phyloP scores from a whole-genome alignment of 2,329 filamentous ascomycete species.

The Escovopsis sp. region DNA sequence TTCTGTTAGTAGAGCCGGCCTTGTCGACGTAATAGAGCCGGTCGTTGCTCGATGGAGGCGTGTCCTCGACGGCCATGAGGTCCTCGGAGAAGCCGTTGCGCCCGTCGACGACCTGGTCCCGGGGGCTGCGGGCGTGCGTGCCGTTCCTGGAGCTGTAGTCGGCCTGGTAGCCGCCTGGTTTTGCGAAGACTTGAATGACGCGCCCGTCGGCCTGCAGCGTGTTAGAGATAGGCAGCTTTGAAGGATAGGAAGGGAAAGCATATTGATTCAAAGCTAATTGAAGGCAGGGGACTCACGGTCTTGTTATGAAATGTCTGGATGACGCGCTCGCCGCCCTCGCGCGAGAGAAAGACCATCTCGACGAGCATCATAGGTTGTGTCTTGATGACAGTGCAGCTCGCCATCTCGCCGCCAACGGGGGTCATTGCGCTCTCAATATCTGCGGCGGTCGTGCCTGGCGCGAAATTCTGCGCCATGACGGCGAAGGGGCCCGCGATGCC shows the following conservation, averaged over 20 bases:
- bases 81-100: slow-evolving; percentile 39
- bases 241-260: background rate
- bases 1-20: slow-evolving; percentile 13
- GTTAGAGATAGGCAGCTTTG: too few species aligned
- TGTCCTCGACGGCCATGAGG: slow-evolving; percentile 19
- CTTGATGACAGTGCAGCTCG: slow-evolving; percentile 52
- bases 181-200: slow-evolving; percentile 57
- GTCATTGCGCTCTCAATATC: slow-evolving; percentile 73
- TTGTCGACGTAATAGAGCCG: slow-evolving; percentile 40
- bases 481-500: slow-evolving; percentile 59
- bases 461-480: slow-evolving; percentile 69
- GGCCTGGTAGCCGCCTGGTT: slow-evolving; percentile 41
- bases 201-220: slow-evolving; percentile 51
- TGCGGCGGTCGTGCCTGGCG: slow-evolving; percentile 62
- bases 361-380: slow-evolving; percentile 57
- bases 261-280: background rate
- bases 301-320: slow-evolving; percentile 66
- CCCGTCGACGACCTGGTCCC: slow-evolving; percentile 35
- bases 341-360: slow-evolving; percentile 60
- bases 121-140: slow-evolving; percentile 8
- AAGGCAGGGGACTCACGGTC: slow-evolving; percentile 37
- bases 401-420: slow-evolving; percentile 54
- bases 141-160: slow-evolving; percentile 13
- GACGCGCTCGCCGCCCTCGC: slow-evolving; percentile 57
- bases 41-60: slow-evolving; percentile 12